Evolutionary conservation across 208 protist genomes (phyloP).

Genomic region (Wallacemonas sp.): DNA sequence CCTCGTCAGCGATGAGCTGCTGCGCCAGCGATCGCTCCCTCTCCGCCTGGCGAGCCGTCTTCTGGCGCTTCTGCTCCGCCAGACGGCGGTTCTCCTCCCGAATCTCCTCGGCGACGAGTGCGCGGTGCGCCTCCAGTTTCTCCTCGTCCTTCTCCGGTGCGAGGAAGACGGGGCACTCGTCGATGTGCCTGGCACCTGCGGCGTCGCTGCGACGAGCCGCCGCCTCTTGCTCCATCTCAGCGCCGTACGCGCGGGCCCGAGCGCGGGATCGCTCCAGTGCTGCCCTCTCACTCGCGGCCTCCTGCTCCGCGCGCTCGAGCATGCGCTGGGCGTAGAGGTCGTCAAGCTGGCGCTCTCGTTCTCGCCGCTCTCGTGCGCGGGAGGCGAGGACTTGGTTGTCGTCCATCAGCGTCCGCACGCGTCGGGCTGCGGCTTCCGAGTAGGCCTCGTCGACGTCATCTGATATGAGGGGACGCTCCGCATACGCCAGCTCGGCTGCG

Average conservation of each 20-base stretch:
- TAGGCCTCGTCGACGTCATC: background rate
- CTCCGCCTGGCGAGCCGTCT: constrained; percentile 4
- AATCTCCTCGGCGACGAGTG: constrained; percentile 19
- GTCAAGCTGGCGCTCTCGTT: background rate
- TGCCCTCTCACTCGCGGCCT: background rate
- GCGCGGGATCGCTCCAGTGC: background rate
- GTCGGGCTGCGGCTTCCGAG: constrained; percentile 2
- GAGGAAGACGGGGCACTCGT: constrained; percentile 1
- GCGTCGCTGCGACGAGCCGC: constrained; percentile 4
- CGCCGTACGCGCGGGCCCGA: background rate
- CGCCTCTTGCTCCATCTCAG: constrained; percentile 6
- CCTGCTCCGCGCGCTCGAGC: background rate
- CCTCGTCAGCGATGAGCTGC: constrained; percentile 19
- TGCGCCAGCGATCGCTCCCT: constrained; percentile 19
- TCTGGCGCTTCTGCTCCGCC: constrained; percentile 27
- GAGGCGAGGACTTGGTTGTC: constrained; percentile 20
- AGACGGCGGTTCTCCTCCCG: constrained; percentile 30
- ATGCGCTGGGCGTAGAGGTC: constrained; percentile 3
- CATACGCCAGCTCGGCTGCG: constrained; percentile 9
- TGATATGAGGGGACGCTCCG: background rate
- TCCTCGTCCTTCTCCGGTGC: constrained; percentile 11
- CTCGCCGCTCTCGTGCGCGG: constrained; percentile 7
- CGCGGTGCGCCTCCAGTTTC: background rate
- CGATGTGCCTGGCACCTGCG: background rate
- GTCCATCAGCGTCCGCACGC: constrained; percentile 22